These are phyloP conservation scores for Fennellomyces sp. DNA, from an alignment of 371 early-diverging fungal species.

Conservation along the genomic window DNA sequence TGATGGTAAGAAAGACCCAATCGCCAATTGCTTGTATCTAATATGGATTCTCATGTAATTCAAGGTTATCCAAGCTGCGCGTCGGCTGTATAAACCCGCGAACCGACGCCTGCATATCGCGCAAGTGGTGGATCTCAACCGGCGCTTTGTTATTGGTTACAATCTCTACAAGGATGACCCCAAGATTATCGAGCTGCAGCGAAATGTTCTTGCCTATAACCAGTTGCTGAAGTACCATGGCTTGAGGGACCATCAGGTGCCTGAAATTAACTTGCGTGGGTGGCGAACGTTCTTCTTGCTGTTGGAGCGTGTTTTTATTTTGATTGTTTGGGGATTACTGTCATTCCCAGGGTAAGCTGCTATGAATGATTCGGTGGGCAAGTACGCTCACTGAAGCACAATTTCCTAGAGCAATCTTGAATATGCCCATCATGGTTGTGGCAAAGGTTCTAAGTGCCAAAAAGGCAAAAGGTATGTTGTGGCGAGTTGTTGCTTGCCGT, in stretches of 20 bases:
- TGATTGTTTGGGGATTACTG: conserved; percentile 65
- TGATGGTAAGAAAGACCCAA: conserved; percentile 86
- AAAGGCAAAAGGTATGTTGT: conserved; percentile 64
- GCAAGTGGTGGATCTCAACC: conserved; percentile 81
- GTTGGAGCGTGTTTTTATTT: conserved; percentile 55
- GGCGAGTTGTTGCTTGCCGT: neutral
- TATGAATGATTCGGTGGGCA: neutral
- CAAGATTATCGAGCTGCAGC: conserved; percentile 65
- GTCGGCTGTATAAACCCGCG: conserved; percentile 91
- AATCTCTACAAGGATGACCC: conserved; percentile 73
- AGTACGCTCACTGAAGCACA: neutral
- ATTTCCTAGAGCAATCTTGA: conserved; percentile 61
- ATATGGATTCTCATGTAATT: no score
- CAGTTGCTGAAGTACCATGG: conserved; percentile 83
- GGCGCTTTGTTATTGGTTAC: conserved; percentile 86
- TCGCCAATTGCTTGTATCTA: no score
- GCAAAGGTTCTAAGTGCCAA: conserved; percentile 65
- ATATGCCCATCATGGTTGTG: conserved; percentile 71
- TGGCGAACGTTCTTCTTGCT: conserved; percentile 65
- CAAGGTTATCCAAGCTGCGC: conserved; percentile 92
- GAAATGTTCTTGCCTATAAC: conserved; percentile 85
- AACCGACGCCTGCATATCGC: conserved; percentile 81
- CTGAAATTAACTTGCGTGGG: conserved; percentile 57
- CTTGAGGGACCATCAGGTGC: conserved; percentile 92
- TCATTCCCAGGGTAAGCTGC: conserved; percentile 77